These are phyloP conservation scores for Blastomyces silverae DNA, from an alignment of 2,329 filamentous ascomycete species.

Conservation along the genomic window DNA sequence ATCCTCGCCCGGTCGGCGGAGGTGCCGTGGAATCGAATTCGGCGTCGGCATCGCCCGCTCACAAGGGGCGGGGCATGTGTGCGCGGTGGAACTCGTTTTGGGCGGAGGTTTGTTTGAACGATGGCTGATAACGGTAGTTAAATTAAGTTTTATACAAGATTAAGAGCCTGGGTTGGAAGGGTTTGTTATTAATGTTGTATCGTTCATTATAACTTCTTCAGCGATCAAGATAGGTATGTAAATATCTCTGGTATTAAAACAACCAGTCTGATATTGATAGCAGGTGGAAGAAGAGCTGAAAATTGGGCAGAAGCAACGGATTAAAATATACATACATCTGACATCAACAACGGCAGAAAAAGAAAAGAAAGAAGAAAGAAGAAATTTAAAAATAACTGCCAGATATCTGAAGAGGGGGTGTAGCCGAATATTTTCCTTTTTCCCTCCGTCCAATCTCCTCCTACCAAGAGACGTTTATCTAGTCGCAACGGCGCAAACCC, in stretches of 20 bases:
- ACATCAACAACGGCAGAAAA: too few relatives aligned
- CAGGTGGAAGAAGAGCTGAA: too few relatives aligned
- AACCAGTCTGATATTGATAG: too few relatives aligned
- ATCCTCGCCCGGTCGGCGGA: conserved; percentile 37
- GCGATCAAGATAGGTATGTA: neutral
- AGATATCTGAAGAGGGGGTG: too few relatives aligned
- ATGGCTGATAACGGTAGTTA: neutral
- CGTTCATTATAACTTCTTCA: neutral
- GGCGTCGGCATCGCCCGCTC: conserved; percentile 7
- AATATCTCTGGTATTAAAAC: neutral
- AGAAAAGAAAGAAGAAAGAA: neutral
- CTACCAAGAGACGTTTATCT: neutral
- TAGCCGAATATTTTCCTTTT: neutral
- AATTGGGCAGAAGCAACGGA: too few relatives aligned
- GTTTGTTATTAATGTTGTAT: neutral
- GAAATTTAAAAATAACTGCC: neutral
- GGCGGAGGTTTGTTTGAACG: neutral
- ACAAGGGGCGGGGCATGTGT: neutral
- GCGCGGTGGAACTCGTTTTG: neutral
- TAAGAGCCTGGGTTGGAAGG: neutral
- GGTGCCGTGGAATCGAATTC: conserved; percentile 28
- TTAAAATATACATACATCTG: too few relatives aligned
- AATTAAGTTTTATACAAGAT: neutral
- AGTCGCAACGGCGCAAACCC: too few relatives aligned
- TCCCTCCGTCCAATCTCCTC: neutral